Evolutionary conservation across 176 grass and related monocot species (phyloP).

Genomic region (Phyllostachys edulis): DNA sequence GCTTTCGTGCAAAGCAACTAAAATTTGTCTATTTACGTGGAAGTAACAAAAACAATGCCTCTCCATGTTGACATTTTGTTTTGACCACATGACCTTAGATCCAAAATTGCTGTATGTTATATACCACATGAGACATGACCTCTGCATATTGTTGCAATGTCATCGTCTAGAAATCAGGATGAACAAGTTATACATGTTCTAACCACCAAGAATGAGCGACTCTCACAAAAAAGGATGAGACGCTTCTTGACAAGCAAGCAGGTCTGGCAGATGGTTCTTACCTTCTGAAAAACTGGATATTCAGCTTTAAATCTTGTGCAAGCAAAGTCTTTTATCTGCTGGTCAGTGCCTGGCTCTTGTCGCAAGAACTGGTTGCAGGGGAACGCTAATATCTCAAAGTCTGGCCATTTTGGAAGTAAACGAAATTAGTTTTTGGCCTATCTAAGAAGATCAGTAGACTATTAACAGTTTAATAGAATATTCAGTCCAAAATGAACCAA

Average conservation of each 20-base stretch:
- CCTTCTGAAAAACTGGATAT: constrained; percentile 95
- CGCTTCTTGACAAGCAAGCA: constrained; percentile 9
- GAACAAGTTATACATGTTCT: neutral
- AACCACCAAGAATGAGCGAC: neutral
- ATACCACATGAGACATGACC: neutral
- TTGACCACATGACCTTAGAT: neutral
- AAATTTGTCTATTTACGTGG: constrained; percentile 2
- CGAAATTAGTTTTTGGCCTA: constrained; percentile 12
- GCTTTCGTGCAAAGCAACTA: neutral
- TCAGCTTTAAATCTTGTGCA: constrained; percentile 92
- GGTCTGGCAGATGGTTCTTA: constrained; percentile 26
- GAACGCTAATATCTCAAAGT: constrained; percentile 96
- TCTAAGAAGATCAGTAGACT: neutral
- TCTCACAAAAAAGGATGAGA: neutral
- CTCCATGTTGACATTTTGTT: neutral
- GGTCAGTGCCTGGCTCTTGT: constrained; percentile 68
- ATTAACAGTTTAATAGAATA: neutral
- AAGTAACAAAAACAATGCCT: neutral
- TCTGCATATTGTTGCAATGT: neutral
- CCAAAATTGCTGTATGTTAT: neutral
- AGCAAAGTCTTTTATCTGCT: constrained; percentile 80
- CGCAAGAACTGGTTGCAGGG: constrained; percentile 92
- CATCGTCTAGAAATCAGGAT: neutral
- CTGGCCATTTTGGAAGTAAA: constrained; percentile 40
- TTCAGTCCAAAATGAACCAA: neutral